phyloP scores from a whole-genome alignment of 2,329 filamentous ascomycete genomes.

The Talaromyces funiculosus region DNA sequence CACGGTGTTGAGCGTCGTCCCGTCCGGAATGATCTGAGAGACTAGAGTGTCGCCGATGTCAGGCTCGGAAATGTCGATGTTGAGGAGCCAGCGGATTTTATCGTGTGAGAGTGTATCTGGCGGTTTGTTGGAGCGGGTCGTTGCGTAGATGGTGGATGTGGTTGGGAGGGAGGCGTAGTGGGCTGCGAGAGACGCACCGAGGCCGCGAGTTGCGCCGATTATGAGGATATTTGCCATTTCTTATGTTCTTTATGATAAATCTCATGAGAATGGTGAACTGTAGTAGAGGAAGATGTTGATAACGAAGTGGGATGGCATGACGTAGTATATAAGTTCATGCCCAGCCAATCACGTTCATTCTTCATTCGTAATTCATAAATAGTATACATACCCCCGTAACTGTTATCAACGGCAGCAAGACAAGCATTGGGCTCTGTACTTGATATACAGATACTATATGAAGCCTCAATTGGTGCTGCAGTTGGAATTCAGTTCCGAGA shows the following conservation, averaged over 20 bases:
- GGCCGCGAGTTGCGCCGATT: slow-evolving; percentile 62
- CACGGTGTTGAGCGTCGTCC: slow-evolving; percentile 42
- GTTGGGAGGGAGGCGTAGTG: slow-evolving; percentile 48
- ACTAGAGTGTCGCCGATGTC: slow-evolving; percentile 47
- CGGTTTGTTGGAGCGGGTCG: slow-evolving; percentile 43
- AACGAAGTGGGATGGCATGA: slow-evolving; percentile 10
- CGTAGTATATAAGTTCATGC: neutral
- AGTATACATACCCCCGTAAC: neutral
- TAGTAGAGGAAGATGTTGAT: neutral
- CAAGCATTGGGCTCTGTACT: neutral
- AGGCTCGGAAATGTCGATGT: slow-evolving; percentile 51
- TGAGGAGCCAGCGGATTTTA: slow-evolving; percentile 46
- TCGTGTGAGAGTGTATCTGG: slow-evolving; percentile 29
- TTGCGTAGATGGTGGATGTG: slow-evolving; percentile 53
- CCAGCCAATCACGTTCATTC: slow-evolving; percentile 4
- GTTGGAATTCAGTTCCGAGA: neutral
- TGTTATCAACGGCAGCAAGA: neutral
- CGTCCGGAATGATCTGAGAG: slow-evolving; percentile 44
- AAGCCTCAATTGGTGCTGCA: neutral
- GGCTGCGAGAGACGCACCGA: slow-evolving; percentile 58
- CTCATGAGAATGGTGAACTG: neutral
- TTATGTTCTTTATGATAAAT: neutral
- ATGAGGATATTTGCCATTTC: slow-evolving; percentile 48
- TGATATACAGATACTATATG: neutral
- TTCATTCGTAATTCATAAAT: neutral